Base-by-base conservation (phyloP, 768 basidiomycete species). In the Mycena belliarum region DNA sequence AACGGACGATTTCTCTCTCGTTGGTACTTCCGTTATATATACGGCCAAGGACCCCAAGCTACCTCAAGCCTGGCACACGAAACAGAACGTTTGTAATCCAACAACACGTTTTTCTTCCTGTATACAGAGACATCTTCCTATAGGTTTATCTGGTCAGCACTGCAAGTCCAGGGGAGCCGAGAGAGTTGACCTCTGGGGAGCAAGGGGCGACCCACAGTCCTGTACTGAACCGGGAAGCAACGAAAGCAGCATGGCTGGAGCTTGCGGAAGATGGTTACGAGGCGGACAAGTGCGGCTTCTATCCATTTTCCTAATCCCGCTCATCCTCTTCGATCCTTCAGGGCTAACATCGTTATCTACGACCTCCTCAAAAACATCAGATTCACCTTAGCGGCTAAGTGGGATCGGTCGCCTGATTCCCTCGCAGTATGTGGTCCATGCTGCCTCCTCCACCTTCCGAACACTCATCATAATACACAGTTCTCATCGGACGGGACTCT, bases 181-280 rank as follows among this genome's bases (percentile, higher is more conserved):
- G 73, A 33, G 88, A 91, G 61, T 75, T 98, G 45, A 96, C 95
- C 0, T 85, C 88, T 12, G 92, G 93, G 12, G 80, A 80, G 43
- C 93, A 95, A 71, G 95, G 92, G 29, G 95, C 94, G 18, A 88
- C 85, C 9, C 85, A 83, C 63, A 79, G 74, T n/a, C 88, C 93
- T 0, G 80, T 83, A 8, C 84, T 96, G 70, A 90, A 78, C 56
- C 72, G 73, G 4, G 73, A 83, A 44, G 91, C 88, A 0, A 79
- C 80, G 47, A 88, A 88, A 70, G 85, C 84, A 2, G 93, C 90
- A 1, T 98, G 95, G 95, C 73, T 92, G 37, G 91, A 98, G 70
- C 81, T 95, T 60, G 85, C 87, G 49, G 70, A 89, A 67, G 93
- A 98, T 64, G 95, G 95, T 2, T 89, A 95, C 64, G 95, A 98